A percentile compares a stretch with the other conserved stretches of the same genome.
phyloP scores from a whole-genome alignment of 2,329 filamentous ascomycete genomes.

The Hypoxylon rubiginosum region DNA sequence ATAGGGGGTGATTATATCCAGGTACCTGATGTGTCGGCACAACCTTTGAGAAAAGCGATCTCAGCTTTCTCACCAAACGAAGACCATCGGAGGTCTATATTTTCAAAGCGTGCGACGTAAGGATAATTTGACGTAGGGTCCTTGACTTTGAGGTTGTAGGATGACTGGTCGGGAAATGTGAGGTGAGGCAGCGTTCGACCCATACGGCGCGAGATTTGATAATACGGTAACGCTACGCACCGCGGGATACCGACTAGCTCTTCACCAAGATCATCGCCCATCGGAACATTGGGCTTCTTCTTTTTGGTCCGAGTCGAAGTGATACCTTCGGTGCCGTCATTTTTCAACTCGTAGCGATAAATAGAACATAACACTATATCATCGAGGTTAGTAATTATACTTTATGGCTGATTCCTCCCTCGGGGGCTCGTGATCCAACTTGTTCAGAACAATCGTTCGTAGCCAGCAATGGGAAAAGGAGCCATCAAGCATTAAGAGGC shows the following conservation, averaged over 20 bases:
- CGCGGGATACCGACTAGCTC: conserved; percentile 64
- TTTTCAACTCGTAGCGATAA: conserved; percentile 65
- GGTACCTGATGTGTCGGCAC: conserved; percentile 62
- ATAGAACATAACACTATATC: conserved; percentile 62
- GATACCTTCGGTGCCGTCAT: conserved; percentile 66
- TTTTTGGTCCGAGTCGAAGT: conserved; percentile 51
- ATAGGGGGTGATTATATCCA: conserved; percentile 1
- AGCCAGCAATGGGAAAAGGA: not conserved
- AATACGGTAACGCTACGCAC: conserved; percentile 64
- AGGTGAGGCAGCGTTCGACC: conserved; percentile 66
- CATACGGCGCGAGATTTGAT: conserved; percentile 64
- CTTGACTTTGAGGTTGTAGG: conserved; percentile 65
- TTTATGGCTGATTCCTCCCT: not conserved
- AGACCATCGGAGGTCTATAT: conserved; percentile 67
- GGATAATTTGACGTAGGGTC: conserved; percentile 63
- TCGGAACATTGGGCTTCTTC: conserved; percentile 56
- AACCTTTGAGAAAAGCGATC: conserved; percentile 65
- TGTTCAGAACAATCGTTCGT: not conserved
- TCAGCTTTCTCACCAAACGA: conserved; percentile 67
- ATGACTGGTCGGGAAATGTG: conserved; percentile 66
- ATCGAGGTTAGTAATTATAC: conserved; percentile 16
- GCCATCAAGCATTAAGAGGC: not conserved
- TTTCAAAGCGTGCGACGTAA: conserved; percentile 66
- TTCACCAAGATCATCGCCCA: conserved; percentile 65
- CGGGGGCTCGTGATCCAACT: not conserved